A percentile compares a stretch with the other conserved stretches of the same genome.
These are phyloP conservation scores for Apiotrichum akiyoshidainum DNA, from an alignment of 1,284 basidiomycete species.

Conservation along the genomic window DNA sequence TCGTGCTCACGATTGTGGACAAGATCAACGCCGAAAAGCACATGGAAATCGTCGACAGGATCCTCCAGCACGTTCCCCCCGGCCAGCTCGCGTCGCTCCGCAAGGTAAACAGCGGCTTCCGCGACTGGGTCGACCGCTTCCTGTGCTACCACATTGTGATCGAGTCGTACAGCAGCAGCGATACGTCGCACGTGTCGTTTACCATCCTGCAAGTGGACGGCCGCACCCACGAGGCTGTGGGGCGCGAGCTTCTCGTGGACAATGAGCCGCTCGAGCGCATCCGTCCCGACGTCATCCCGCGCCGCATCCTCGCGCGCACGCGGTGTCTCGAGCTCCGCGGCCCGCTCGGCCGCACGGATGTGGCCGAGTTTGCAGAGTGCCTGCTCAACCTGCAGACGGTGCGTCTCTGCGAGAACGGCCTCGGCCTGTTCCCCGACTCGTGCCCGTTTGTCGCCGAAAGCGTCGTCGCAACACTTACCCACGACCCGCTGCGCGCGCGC, in stretches of 20 bases:
- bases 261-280: not conserved
- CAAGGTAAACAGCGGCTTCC: not conserved
- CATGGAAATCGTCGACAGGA: slow-evolving; percentile 17
- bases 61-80: slow-evolving; percentile 6
- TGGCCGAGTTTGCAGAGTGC: not conserved
- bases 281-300: not conserved
- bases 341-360: not conserved
- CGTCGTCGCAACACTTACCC: not conserved
- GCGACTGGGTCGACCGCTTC: slow-evolving; percentile 11
- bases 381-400: slow-evolving; percentile 1
- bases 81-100: slow-evolving; percentile 9
- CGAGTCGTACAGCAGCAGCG: not conserved
- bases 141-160: slow-evolving; percentile 5
- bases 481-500: too few relatives aligned
- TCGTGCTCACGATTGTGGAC: not conserved
- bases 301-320: not conserved
- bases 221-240: too few relatives aligned
- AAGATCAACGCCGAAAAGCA: not conserved
- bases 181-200: not conserved
- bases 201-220: not conserved
- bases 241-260: not conserved
- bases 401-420: slow-evolving; percentile 1
- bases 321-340: slow-evolving; percentile 2
- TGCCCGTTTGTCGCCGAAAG: not conserved
- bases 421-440: slow-evolving; percentile 1